Base-by-base conservation (phyloP, 345 rosid genomes). In the Ricinus communis region DNA sequence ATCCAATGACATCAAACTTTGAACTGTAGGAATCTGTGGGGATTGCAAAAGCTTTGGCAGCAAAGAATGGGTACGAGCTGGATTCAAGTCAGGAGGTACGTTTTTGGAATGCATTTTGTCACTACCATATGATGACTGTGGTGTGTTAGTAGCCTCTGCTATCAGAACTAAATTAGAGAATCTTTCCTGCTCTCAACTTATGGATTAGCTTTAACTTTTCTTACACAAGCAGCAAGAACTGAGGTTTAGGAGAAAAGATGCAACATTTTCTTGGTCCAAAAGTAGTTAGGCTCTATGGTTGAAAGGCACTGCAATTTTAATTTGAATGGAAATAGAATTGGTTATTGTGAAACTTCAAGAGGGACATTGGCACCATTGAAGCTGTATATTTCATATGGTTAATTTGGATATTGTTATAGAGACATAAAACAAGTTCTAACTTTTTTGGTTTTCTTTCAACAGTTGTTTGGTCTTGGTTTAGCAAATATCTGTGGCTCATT, bases 41-140 rank as follows among this genome's bases (percentile, higher is more conserved):
- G 53, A 96, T 96, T 75, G 98, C 99, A 74, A 96, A 96, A 89
- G 98, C 98, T 63, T 86, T 96, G 80, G 99, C 99, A 60, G 97
- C 98, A 28, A 96, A 89, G 82, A 93, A 93, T 67, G 94, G 98
- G 65, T 96, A 96, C 61, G 98, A 96, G 82, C 74, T 96, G 83
- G 98, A 96, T 79, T 89, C 99, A 68, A 96, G 87, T 85, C 94
- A 88, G 75, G 98, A 96, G 97, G 97, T 89, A 83, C 47, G 69
- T 47, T 75, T 36, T 36, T 61, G 52, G 61, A 40, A 43, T 43
- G 46, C 22, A 62, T 50, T 57, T 2, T 47, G 65, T 30, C 1
- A 12, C 1, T 67, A 30, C 51, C 13, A 11, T 43, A 12, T 62
- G 68, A 25, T 68, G 14, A 62, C 55, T 68, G 41, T 58, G 57